A percentile compares a stretch with the other conserved stretches of the same genome.
phyloP scores from a whole-genome alignment of 345 rosid species.

The Adansonia digitata region DNA sequence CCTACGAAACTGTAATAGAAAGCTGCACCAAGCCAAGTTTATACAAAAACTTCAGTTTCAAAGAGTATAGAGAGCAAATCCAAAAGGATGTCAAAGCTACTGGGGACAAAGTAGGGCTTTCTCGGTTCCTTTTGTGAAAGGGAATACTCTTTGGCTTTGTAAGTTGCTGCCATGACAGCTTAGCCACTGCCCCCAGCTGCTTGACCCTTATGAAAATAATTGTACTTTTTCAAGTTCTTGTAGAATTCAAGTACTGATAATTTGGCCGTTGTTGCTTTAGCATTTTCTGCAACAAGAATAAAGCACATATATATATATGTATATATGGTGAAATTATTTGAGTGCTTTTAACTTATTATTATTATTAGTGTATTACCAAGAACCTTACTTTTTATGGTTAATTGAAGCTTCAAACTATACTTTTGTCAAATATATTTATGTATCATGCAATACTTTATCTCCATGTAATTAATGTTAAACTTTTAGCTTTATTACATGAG shows the following conservation, averaged over 20 bases:
- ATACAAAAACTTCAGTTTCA: conserved; percentile 54
- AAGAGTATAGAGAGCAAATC: conserved; percentile 49
- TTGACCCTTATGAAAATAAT: background rate
- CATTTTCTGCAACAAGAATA: conserved; percentile 1
- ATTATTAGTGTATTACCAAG: background rate
- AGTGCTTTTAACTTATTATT: background rate
- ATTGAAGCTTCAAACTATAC: background rate
- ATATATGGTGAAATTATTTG: background rate
- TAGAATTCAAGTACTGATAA: background rate
- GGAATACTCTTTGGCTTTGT: background rate
- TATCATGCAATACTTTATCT: no score
- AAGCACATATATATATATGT: background rate
- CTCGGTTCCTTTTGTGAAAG: conserved; percentile 45
- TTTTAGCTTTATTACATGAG: no score
- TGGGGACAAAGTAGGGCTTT: conserved; percentile 70
- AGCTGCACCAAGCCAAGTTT: conserved; percentile 34
- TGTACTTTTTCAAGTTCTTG: background rate
- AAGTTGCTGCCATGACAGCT: background rate
- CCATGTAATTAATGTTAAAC: no score
- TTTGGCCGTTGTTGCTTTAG: background rate
- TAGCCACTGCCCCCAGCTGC: background rate
- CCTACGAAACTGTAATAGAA: conserved; percentile 41
- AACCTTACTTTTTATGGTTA: background rate
- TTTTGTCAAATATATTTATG: no score
- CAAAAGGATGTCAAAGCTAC: conserved; percentile 49